Percentiles rank a stretch among this genome's conserved stretches.
Conservation (phyloP, 139 green algal genomes). For the Deuterostichococcus epilithicus region DNA sequence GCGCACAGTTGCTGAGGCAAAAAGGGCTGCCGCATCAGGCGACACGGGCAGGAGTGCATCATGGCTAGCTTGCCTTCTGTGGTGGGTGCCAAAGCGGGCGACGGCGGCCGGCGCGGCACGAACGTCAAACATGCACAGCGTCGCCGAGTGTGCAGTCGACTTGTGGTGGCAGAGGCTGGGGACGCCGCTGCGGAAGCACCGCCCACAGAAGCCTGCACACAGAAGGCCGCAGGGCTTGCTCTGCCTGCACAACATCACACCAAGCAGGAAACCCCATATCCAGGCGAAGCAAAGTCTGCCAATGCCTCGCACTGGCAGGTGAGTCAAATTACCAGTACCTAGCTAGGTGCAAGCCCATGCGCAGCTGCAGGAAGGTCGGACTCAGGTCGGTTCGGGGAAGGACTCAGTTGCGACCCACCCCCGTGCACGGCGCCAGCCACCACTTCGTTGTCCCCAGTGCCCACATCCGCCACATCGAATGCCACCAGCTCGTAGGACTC, state of each 20-base stretch:
- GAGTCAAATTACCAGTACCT: no score
- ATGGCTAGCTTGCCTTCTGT: background rate
- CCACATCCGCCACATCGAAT: background rate
- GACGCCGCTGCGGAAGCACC: background rate
- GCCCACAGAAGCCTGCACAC: slow-evolving; percentile 1
- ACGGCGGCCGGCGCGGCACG: background rate
- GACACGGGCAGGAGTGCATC: no score
- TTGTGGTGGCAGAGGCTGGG: slow-evolving; percentile 19
- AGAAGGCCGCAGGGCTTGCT: background rate
- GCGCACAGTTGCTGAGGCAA: no score
- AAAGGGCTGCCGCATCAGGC: no score
- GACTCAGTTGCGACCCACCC: no score
- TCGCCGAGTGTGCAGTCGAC: slow-evolving; percentile 1
- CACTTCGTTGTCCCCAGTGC: background rate
- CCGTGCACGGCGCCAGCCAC: slow-evolving; percentile 5
- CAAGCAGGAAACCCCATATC: background rate
- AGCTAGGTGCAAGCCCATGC: no score
- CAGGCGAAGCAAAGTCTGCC: no score
- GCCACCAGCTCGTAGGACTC: background rate
- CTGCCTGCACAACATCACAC: background rate
- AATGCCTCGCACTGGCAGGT: no score
- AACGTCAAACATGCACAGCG: slow-evolving; percentile 16
- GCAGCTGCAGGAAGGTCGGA: no score
- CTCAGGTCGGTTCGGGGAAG: no score
- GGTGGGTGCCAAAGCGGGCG: background rate